These are phyloP conservation scores for Ganoderma lingzhi DNA, from an alignment of 1,284 basidiomycete genomes.

Conservation along the genomic window DNA sequence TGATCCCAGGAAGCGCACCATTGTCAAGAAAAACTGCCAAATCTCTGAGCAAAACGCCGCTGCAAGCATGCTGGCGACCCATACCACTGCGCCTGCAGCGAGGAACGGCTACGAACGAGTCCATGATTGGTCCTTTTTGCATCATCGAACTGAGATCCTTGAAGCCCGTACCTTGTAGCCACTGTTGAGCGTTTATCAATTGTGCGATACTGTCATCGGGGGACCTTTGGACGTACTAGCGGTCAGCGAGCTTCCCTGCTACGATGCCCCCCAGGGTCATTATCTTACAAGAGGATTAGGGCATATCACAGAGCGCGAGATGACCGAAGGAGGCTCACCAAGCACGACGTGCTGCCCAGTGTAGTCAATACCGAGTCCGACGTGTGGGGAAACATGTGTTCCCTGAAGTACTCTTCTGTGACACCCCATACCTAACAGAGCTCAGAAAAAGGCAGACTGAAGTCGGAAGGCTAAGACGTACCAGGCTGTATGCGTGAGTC, in stretches of 20 bases:
- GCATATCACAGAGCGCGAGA: too few relatives aligned
- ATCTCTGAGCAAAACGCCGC: constrained; percentile 38
- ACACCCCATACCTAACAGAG: constrained; percentile 38
- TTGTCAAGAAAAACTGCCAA: constrained; percentile 40
- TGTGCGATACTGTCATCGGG: not conserved
- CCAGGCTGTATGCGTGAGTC: constrained; percentile 18
- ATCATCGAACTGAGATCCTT: not conserved
- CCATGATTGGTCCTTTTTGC: not conserved
- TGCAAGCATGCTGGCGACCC: constrained; percentile 37
- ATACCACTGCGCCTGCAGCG: constrained; percentile 33
- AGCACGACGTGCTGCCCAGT: constrained; percentile 36
- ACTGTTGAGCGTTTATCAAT: constrained; percentile 17
- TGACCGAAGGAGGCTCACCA: constrained; percentile 26
- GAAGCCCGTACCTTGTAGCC: constrained; percentile 30
- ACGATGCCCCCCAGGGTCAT: constrained; percentile 37
- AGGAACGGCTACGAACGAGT: constrained; percentile 32
- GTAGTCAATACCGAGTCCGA: constrained; percentile 34
- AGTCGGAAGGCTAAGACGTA: constrained; percentile 6
- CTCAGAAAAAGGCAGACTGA: not conserved
- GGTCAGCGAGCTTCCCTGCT: constrained; percentile 39
- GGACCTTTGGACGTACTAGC: constrained; percentile 32
- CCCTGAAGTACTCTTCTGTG: constrained; percentile 37
- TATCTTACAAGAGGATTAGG: constrained; percentile 24
- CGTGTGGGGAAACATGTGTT: constrained; percentile 33
- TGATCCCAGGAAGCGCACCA: constrained; percentile 21